Evolutionary conservation across 2,329 filamentous ascomycete genomes (phyloP).

Genomic region (Verticillium nubilum): DNA sequence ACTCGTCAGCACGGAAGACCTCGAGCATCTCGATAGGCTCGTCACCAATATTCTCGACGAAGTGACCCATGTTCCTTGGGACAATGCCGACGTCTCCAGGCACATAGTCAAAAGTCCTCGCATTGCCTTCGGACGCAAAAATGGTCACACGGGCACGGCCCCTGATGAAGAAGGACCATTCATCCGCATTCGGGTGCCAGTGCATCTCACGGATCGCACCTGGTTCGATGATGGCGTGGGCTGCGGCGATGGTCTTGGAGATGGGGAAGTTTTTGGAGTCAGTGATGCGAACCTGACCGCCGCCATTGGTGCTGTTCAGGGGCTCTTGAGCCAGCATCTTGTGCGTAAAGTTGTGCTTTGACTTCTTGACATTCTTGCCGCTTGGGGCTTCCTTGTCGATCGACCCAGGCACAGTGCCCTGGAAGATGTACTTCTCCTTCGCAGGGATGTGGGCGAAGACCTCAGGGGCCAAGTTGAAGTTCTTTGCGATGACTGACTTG

Average conservation of each 20-base stretch:
- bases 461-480: slow-evolving; percentile 67
- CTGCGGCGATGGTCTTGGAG: slow-evolving; percentile 67
- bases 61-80: slow-evolving; percentile 72
- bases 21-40: slow-evolving; percentile 74
- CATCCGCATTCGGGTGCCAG: slow-evolving; percentile 75
- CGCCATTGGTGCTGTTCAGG: slow-evolving; percentile 48
- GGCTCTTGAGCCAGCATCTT: slow-evolving; percentile 66
- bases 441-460: slow-evolving; percentile 64
- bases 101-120: slow-evolving; percentile 70
- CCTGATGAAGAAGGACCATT: slow-evolving; percentile 74
- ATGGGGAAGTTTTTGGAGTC: slow-evolving; percentile 71
- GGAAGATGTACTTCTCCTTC: slow-evolving; percentile 72
- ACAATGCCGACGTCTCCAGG: slow-evolving; percentile 75
- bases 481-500: slow-evolving; percentile 66
- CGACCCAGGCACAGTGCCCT: slow-evolving; percentile 59
- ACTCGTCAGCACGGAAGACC: slow-evolving; percentile 66
- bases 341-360: slow-evolving; percentile 65
- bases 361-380: slow-evolving; percentile 58
- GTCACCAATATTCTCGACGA: slow-evolving; percentile 73
- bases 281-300: slow-evolving; percentile 67
- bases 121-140: slow-evolving; percentile 63
- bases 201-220: slow-evolving; percentile 74
- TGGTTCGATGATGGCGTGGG: slow-evolving; percentile 64
- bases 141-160: slow-evolving; percentile 70
- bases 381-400: slow-evolving; percentile 61